phyloP scores from a whole-genome alignment of 371 early-diverging fungal genomes.

The Rhizopus delemar region DNA sequence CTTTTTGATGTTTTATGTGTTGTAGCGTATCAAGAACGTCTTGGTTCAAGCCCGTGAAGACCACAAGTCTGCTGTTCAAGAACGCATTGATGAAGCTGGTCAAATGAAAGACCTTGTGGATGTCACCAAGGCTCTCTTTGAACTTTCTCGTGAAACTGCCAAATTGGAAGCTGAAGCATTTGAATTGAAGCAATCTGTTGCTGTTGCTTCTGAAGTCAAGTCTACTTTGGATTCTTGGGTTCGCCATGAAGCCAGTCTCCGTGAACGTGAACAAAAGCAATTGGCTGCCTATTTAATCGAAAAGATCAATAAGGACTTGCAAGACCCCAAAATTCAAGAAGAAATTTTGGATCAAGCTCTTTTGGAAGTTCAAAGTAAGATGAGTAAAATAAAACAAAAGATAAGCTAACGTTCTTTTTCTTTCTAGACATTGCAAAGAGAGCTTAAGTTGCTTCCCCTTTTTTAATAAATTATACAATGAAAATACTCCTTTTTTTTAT shows the following conservation, averaged over 20 bases:
- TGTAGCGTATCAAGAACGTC: constrained; percentile 74
- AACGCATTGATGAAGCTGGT: constrained; percentile 86
- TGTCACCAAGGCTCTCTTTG: constrained; percentile 91
- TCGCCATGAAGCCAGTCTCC: constrained; percentile 90
- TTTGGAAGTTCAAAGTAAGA: constrained; percentile 55
- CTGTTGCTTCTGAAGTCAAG: constrained; percentile 85
- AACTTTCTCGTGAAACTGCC: constrained; percentile 93
- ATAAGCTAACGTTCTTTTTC: background rate
- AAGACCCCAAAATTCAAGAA: constrained; percentile 76
- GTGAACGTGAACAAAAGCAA: constrained; percentile 92
- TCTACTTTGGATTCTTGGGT: constrained; percentile 93
- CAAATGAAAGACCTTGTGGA: constrained; percentile 92
- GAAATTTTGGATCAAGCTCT: constrained; percentile 60
- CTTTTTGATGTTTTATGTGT: background rate
- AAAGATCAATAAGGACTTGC: constrained; percentile 78
- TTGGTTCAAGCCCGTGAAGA: constrained; percentile 85
- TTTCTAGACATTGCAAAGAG: constrained; percentile 31
- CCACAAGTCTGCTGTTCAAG: constrained; percentile 89
- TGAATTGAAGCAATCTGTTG: constrained; percentile 89
- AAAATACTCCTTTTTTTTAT: constrained; percentile 7
- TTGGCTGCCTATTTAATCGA: constrained; percentile 85
- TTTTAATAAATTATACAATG: constrained; percentile 9
- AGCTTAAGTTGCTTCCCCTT: constrained; percentile 18
- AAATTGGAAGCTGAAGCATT: constrained; percentile 90
- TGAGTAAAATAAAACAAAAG: constrained; percentile 4